Base-by-base conservation (phyloP, 371 early-diverging fungal genomes). In the Mortierella sp. region DNA sequence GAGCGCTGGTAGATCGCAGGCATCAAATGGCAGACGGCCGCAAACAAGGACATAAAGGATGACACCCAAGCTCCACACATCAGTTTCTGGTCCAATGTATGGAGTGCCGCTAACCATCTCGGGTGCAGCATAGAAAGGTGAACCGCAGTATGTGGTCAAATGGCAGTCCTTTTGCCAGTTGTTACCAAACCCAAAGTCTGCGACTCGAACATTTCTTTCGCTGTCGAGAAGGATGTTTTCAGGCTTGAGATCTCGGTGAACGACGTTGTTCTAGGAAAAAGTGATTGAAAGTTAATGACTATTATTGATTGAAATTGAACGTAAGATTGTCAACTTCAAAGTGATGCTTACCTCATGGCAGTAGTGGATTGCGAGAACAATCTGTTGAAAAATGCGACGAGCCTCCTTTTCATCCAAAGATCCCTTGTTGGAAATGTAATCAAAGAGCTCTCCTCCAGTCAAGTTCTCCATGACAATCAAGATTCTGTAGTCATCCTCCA, bases 161-260 rank as follows among this genome's bases (percentile, higher is more conserved):
- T 93, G 87, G 62, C 93, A 89, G 59, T 95, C 91, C 66, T 90
- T 90, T 64, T 94, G 91, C 80, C 92, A 96, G 24, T 95, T 89
- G 81, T 97, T 98, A 52, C 95, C 95, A 83, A 99, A 96, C 8
- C 98, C 99, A 87, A 97, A 99, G 85, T 99, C 99, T 62, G 97
- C 97, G 20, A 97, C 87, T 20, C 94, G 90, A 40, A 95, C 89
- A 70, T 89, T 89, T 60, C 87, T 85, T 39, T 91, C 77, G 62
- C 88, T 83, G 78, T 95, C 95, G 57, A 97, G 87, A 20, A 97
- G 85, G 22, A 97, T 89, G 86, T 94, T 96, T 81, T 94, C 97
- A 16, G 96, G 96, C 76, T 97, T 97, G 64, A 97, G 78, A 83
- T 97, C 97, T 81, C 97, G 78, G 74, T 97, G 97, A 26, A 96